A percentile compares a stretch with the other conserved stretches of the same genome.
phyloP scores from a whole-genome alignment of 73 alveolate genomes.

The Paramecium octaurelia region DNA sequence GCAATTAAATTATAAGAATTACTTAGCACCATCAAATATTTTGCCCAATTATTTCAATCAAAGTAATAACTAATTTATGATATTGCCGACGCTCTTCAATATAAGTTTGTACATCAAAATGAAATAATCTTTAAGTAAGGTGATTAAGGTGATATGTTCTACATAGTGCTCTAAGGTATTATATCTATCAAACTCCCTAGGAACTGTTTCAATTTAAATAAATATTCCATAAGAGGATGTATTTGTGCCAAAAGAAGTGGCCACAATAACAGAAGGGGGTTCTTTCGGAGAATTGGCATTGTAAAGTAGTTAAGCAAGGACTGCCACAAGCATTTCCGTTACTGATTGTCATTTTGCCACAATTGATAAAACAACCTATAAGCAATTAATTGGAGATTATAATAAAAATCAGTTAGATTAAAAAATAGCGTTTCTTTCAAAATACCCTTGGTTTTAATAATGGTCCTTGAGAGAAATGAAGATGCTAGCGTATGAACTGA shows the following conservation, averaged over 20 bases:
- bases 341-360: constrained; percentile 23
- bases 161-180: not conserved
- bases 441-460: not conserved
- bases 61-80: not conserved
- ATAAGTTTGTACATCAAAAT: not conserved
- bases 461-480: constrained; percentile 40
- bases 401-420: constrained; percentile 15
- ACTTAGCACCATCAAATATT: not conserved
- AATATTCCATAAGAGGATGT: not conserved
- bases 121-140: not conserved
- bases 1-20: not conserved
- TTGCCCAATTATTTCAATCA: not conserved
- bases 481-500: not conserved
- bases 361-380: not conserved
- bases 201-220: not conserved
- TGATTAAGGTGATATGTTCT: not conserved
- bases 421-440: not conserved
- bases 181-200: not conserved
- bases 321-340: not conserved
- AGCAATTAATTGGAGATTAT: constrained; percentile 15
- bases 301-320: not conserved
- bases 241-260: not conserved
- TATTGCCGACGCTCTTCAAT: constrained; percentile 11
- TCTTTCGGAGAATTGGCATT: constrained; percentile 23
- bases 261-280: not conserved